phyloP scores from a whole-genome alignment of 2,329 filamentous ascomycete species.

The Zymoseptoria tritici region DNA sequence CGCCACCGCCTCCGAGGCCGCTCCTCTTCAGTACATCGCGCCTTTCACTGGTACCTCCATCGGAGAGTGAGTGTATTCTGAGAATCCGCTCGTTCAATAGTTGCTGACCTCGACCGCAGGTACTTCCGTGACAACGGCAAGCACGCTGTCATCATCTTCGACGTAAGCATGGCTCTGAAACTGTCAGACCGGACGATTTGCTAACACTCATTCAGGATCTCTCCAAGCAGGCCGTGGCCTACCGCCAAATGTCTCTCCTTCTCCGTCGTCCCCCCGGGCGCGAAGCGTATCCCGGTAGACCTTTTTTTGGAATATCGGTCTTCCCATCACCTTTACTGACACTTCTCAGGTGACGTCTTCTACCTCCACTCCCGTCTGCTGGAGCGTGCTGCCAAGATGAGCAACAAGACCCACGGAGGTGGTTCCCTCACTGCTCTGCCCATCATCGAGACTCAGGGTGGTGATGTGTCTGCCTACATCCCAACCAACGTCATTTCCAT shows the following conservation, averaged over 20 bases:
- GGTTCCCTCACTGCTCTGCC: conserved; percentile 96
- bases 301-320: too few relatives aligned
- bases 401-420: conserved; percentile 76
- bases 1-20: conserved; percentile 94
- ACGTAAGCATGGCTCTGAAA: too few relatives aligned
- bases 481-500: conserved; percentile 87
- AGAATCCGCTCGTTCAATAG: too few relatives aligned
- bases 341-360: conserved; percentile 56
- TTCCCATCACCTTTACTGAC: too few relatives aligned
- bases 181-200: too few relatives aligned
- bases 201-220: conserved; percentile 50
- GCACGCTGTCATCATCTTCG: conserved; percentile 85
- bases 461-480: conserved; percentile 99
- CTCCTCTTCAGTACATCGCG: conserved; percentile 39
- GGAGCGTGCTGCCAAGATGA: conserved; percentile 99
- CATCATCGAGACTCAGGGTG: conserved; percentile 98
- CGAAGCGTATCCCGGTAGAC: too few relatives aligned
- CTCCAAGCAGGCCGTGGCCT: conserved; percentile 70
- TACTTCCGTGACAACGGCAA: too few relatives aligned
- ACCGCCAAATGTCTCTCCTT: conserved; percentile 94
- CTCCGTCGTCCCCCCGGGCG: conserved; percentile 63
- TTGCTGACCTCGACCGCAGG: too few relatives aligned
- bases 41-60: conserved; percentile 68
- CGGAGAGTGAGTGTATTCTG: too few relatives aligned
- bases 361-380: conserved; percentile 99